Percentiles rank a stretch among this genome's conserved stretches.
Evolutionary conservation across 768 basidiomycete species (phyloP).

Genomic region (Tricholoma terreum): DNA sequence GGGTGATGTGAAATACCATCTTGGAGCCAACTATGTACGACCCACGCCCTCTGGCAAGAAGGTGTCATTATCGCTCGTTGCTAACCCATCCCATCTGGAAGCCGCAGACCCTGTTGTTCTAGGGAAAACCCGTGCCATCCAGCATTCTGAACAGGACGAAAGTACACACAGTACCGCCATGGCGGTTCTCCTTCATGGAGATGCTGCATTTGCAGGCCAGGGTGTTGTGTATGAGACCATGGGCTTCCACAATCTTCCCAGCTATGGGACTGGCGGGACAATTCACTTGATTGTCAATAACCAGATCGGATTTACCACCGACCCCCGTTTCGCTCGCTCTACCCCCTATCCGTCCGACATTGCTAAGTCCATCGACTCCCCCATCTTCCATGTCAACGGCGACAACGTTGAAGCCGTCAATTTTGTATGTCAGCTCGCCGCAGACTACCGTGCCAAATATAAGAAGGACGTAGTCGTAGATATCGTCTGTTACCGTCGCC

Average conservation of each 20-base stretch:
- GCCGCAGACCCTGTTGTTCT: slow-evolving; percentile 98
- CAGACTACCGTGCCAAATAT: slow-evolving; percentile 97
- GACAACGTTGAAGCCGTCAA: slow-evolving; percentile 98
- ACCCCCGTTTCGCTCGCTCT: slow-evolving; percentile 95
- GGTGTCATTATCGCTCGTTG: slow-evolving; percentile 94
- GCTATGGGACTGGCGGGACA: slow-evolving; percentile 96
- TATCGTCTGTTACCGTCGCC: slow-evolving; percentile 97
- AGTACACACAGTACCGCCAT: slow-evolving; percentile 79
- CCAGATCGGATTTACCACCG: slow-evolving; percentile 99
- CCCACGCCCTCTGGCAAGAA: slow-evolving; percentile 98
- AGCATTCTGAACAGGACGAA: slow-evolving; percentile 91
- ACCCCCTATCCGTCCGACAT: slow-evolving; percentile 98
- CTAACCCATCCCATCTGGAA: slow-evolving; percentile 98
- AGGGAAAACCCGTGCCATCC: slow-evolving; percentile 96
- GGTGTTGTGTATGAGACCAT: slow-evolving; percentile 99
- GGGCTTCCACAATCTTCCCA: slow-evolving; percentile 94
- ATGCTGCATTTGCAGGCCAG: slow-evolving; percentile 97
- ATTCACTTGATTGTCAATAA: slow-evolving; percentile 99
- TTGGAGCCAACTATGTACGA: slow-evolving; percentile 97
- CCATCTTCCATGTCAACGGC: slow-evolving; percentile 99
- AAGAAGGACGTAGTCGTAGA: slow-evolving; percentile 99
- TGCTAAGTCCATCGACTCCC: slow-evolving; percentile 96
- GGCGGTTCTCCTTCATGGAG: slow-evolving; percentile 94
- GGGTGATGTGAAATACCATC: slow-evolving; percentile 98
- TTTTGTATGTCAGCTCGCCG: slow-evolving; percentile 96